Base-by-base conservation (phyloP, 345 rosid species). In the Orychophragmus violaceus region DNA sequence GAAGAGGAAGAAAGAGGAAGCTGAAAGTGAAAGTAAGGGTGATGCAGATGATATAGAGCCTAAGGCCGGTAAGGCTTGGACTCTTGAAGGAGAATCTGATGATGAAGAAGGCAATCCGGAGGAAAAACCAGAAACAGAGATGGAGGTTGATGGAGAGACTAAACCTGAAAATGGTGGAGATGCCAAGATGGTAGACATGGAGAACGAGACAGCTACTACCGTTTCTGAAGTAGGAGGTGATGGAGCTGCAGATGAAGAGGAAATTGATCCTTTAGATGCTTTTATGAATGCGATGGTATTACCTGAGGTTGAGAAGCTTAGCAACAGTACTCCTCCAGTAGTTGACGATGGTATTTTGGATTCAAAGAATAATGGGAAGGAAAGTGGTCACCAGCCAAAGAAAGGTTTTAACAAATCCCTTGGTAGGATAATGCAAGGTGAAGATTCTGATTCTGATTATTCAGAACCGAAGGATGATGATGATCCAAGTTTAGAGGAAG, bases 341-440 rank as follows among this genome's bases (percentile, higher is more conserved):
- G 74, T 24, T 23, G 72, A 73, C 22, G 80, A 73, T 42, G 70
- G 56, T 18, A 33, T 50, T 45, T 78, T 77, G 45, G 41, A 53
- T 30, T 67, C 76, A 69, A 74, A 71, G 68, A 79, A 65, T 21
- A 81, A 74, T 62, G 75, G 69, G 55, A 49, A 63, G 61, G 70
- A 23, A 53, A 79, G 77, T 66, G 91, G 75, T 55, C 83, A 64
- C 39, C 81, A 50, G 76, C 58, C 66, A 2, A 87, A 81, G 86
- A 94, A 82, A 76, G 79, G 71, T 72, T 74, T 79, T 10, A 82
- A 77, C 29, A 93, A 82, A 67, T 74, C 94, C 49, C 79, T 90
- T 58, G 99, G 99, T 67, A 84, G 96, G 75, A 94, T 94, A 35
- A 85, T 94, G 57, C 96, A 87, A 12, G 97, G 99, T n/a, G 99